phyloP scores from a whole-genome alignment of 176 grass and related monocot species.

The Dendrocalamus sinicus region DNA sequence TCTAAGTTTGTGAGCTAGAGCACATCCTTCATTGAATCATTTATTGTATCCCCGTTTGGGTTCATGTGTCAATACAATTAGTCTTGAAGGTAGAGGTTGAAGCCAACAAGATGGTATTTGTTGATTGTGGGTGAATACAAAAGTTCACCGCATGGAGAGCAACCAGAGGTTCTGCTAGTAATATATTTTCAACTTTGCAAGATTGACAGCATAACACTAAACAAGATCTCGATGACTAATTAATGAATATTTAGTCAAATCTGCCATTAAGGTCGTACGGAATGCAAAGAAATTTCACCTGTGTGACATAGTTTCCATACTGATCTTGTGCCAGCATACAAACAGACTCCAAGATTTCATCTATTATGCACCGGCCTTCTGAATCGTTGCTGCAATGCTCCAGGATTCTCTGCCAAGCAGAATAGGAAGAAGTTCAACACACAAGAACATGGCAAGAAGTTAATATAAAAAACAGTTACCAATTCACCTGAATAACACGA shows the following conservation, averaged over 20 bases:
- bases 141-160: conserved; percentile 19
- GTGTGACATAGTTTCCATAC: conserved; percentile 96
- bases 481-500: conserved; percentile 91
- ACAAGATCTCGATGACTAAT: neutral
- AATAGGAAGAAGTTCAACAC: conserved; percentile 22
- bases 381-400: conserved; percentile 70
- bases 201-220: neutral
- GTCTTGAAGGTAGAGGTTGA: neutral
- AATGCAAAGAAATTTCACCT: conserved; percentile 55
- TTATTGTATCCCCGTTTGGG: neutral
- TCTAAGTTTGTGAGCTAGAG: neutral
- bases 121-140: neutral
- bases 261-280: neutral
- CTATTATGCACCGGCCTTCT: conserved; percentile 74
- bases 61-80: neutral
- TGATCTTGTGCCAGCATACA: conserved; percentile 90
- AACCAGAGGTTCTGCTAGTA: neutral
- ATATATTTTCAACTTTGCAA: neutral
- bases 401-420: conserved; percentile 69
- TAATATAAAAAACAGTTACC: neutral
- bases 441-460: conserved; percentile 2
- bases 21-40: conserved; percentile 25
- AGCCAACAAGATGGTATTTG: conserved; percentile 1
- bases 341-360: conserved; percentile 86
- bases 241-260: neutral